A percentile compares a stretch with the other conserved stretches of the same genome.
phyloP scores from a whole-genome alignment of 2,329 filamentous ascomycete genomes.

The Sporothrix humicola region DNA sequence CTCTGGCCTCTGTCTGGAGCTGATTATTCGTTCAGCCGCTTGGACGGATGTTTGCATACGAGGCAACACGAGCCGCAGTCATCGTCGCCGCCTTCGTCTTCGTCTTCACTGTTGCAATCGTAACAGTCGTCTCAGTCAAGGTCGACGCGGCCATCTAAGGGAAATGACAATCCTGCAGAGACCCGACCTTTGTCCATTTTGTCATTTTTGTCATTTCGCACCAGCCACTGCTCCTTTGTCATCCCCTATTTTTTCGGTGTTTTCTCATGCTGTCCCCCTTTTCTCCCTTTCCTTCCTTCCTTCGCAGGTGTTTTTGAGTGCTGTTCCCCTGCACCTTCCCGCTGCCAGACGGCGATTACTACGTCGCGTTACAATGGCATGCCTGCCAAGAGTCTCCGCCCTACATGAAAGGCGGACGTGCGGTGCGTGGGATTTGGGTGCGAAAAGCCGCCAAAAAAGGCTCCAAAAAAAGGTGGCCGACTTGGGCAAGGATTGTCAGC shows the following conservation, averaged over 20 bases:
- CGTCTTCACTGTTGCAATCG: not conserved
- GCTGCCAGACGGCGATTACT: not conserved
- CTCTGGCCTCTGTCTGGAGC: not conserved
- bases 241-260: not conserved
- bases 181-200: not conserved
- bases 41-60: conserved; percentile 1
- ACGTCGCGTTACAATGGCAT: conserved; percentile 11
- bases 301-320: not conserved
- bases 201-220: too few species aligned
- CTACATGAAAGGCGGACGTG: not conserved
- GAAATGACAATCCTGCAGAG: not conserved
- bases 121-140: too few species aligned
- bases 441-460: not conserved
- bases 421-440: not conserved
- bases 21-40: not conserved
- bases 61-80: conserved; percentile 1
- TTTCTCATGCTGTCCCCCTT: not conserved
- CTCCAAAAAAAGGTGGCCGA: not conserved
- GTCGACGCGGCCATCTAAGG: not conserved
- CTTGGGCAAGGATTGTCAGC: too few species aligned
- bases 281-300: not conserved
- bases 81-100: not conserved
- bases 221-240: not conserved
- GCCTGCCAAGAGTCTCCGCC: not conserved
- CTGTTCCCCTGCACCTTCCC: not conserved